Evolutionary conservation across 495 filamentous ascomycete species (phyloP), one percentile per base, ranked within the genome.

Genomic region (Penicillium riverlandense): DNA sequence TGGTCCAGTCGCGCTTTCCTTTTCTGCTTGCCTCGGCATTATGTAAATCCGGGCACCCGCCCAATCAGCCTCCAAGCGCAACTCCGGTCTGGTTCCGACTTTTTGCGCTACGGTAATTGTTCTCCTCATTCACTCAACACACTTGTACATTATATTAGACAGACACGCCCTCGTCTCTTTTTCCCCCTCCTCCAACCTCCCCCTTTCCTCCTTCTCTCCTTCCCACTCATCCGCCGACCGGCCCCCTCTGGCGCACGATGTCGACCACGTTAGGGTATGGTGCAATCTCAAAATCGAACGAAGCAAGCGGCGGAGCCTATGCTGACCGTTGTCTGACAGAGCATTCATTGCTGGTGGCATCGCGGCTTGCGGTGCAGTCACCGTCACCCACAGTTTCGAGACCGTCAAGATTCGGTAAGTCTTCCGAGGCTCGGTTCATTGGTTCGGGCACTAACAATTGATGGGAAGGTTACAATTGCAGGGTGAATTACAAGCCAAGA

Each of bases 341-440:
- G 77, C 79, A 8, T 99, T 99, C 75, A 76, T 97, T 51, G 90
- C 92, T 22, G 92, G 92, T 62, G 92, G 92, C 48, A 86, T 97
- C 59, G 92, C 92, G 52, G 92, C 94, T 41, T 96, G 90, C 67
- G 92, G 92, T 51, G 92, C 92, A 41, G 94, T 99, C 40, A 97
- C 92, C 4, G 91, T 94, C 37, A 99, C 92, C 33, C 92, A 99
- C 65, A 88, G 89, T 47, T 96, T 97, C 71, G 92, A 99, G 69
- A 97, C 92, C 7, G 89, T 97, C 45, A 99, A 99, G 80, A 99
- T 97, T 61, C 87, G 91, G 86, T 91, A 58, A 42, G 69, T 42
- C 14, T 35, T 44, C 35, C 10, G 14, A 14, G 14, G 13, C 28
- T 27, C 34, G 27, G 29, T 13, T 11, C 1, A 8, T 32, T 29